Evolutionary conservation across 2,329 filamentous ascomycete genomes (phyloP).

Genomic region (Verticillium tricorpus): DNA sequence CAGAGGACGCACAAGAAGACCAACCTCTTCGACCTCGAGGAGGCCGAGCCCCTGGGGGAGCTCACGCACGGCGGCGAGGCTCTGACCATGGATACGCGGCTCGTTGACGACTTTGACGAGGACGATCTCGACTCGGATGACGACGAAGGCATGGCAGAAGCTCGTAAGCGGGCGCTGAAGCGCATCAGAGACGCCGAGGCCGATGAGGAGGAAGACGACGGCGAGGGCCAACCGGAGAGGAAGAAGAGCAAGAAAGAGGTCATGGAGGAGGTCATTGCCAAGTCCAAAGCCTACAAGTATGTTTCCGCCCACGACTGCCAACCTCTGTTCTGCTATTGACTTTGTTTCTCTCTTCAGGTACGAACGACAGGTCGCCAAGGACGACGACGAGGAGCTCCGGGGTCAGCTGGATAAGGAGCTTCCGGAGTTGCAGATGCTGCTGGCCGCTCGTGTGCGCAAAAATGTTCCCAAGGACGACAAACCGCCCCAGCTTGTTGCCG

Average conservation of each 20-base stretch:
- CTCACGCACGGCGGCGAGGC: conserved; percentile 83
- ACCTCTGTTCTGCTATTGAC: not conserved
- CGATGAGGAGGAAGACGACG: conserved; percentile 44
- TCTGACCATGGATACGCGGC: conserved; percentile 57
- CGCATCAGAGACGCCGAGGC: conserved; percentile 35
- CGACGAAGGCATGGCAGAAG: conserved; percentile 49
- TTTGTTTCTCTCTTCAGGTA: conserved; percentile 34
- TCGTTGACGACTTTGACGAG: conserved; percentile 67
- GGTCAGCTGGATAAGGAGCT: conserved; percentile 82
- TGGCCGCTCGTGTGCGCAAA: conserved; percentile 48
- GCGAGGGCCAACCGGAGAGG: conserved; percentile 62
- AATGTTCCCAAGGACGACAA: conserved; percentile 17
- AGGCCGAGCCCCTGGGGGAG: conserved; percentile 58
- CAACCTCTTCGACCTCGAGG: conserved; percentile 87
- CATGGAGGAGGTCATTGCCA: conserved; percentile 96
- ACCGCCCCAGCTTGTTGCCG: conserved; percentile 29
- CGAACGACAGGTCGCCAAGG: conserved; percentile 86
- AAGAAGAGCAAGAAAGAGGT: conserved; percentile 97
- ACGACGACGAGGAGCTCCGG: conserved; percentile 85
- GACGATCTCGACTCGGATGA: conserved; percentile 63
- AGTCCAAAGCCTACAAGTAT: conserved; percentile 85
- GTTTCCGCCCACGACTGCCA: not conserved
- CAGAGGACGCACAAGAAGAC: conserved; percentile 71
- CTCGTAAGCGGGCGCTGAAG: conserved; percentile 53
- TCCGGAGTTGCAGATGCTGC: conserved; percentile 66